Evolutionary conservation across 805 yeast species (phyloP), one percentile per base, ranked within the genome.

Genomic region (Candida dendrica): DNA sequence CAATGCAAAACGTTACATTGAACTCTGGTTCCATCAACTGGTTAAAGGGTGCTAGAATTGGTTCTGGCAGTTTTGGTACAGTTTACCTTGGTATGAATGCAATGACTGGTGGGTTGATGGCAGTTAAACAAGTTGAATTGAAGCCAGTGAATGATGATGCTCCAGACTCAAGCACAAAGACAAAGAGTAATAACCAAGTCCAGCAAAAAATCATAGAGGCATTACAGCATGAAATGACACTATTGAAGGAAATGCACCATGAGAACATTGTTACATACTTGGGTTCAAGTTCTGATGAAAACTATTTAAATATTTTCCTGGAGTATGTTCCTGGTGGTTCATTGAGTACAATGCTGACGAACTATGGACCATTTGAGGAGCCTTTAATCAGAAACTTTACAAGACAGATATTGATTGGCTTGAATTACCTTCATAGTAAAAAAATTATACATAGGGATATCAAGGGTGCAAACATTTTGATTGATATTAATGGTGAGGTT

Each of bases 51-150:
- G 86, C 95, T 0, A 69, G 89, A 37, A 88, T 93, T 49, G 98
- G 98, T 0, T 81, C 91, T 9, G 98, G 98, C 3, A 82, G 95
- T 46, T 93, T 89, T 68, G 98, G 98, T 27, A 81, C 87, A 2
- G 98, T 93, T 2, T 90, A 84, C 47, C 66, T 93, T 31, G 98
- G 97, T 0, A 79, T 93, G 80, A 87, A 90, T 58, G 84, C 95
- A 1, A 63, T 82, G 29, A 89, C 95, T 0, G 98, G 98, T 35
- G 98, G 89, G 58, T 69, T 93, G 40, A 87, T 91, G 95, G 98
- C 98, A 1, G 96, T 93, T 16, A 93, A 93, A 57, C 96, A 90
- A 59, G 96, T 93, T 1, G 84, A 82, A 37, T 59, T 90, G 15
- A 81, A 84, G 2, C 64, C 67, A 3, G 50, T 59, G 20, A 61